Base-by-base conservation (phyloP, 2,329 filamentous ascomycete species). In the Penicillium sp. region DNA sequence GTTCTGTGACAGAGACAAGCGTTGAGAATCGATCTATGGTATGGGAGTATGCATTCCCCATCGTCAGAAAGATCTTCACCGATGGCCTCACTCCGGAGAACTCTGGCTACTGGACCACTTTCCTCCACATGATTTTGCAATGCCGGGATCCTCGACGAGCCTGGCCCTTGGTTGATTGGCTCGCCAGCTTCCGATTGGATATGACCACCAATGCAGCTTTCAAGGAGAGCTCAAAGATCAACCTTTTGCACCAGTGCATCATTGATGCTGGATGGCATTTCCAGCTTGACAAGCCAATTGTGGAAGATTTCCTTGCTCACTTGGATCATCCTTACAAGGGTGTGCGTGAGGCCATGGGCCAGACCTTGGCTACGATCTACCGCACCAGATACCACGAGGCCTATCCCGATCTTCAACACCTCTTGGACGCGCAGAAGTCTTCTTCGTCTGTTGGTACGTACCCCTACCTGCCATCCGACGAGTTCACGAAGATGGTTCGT, bases 271-370 rank as follows among this genome's bases (percentile, higher is more conserved):
- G 93, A 1, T 98, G 94, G 93, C 93, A 98, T 64, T 98, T 96
- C 74, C 88, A 88, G 48, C 75, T 88, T 8, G 87, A 94, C 53
- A 81, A 87, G 67, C 89, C 90, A 0, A 91, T 98, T 35, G 72
- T 95, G 5, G 76, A 94, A 21, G 82, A 98, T 64, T 96, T 97
- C 68, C 73, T 98, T 45, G 75, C 78, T 16, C 93, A 98, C 62
- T 81, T 98, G 27, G 89, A 98, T 60, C 93, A 98, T 63, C 93
- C 93, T 0, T 98, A 98, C 72, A 98, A 98, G 72, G 86, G 89
- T 19, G 93, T 98, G 4, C 84, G 93, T 43, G 93, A 98, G 68
- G 84, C 91, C 1, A 95, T 98, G 70, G 93, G 93, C 1, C 79
- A 88, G 29, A 91, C 91, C 0, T 79, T 98, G 43, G 85, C 87